These are phyloP conservation scores for Cyberlindnera maritima DNA, from an alignment of 805 yeast genomes.

Conservation along the genomic window DNA sequence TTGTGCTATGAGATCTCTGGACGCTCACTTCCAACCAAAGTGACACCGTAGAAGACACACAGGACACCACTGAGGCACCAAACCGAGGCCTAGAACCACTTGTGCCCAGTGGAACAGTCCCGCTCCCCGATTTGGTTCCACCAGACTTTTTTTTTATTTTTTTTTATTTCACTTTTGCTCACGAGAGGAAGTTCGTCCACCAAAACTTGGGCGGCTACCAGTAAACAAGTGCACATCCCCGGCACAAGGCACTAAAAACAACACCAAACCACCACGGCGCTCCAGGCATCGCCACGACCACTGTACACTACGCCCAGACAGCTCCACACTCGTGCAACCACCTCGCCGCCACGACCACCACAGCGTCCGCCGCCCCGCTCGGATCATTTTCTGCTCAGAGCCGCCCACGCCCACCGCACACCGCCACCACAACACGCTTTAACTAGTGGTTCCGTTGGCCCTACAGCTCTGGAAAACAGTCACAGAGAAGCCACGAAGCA, in stretches of 20 bases:
- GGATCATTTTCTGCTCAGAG: neutral
- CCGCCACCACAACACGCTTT: neutral
- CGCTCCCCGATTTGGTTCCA: neutral
- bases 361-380: neutral
- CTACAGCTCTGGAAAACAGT: neutral
- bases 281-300: neutral
- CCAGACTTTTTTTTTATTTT: no score
- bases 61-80: no score
- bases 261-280: neutral
- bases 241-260: neutral
- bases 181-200: neutral
- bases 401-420: neutral
- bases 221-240: neutral
- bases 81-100: no score
- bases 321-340: neutral
- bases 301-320: neutral
- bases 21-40: no score
- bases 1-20: no score
- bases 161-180: no score
- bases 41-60: no score
- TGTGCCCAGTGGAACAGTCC: no score
- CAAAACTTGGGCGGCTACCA: neutral
- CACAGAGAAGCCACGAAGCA: neutral
- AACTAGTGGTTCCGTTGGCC: neutral
- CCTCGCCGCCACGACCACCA: neutral